Evolutionary conservation across 495 filamentous ascomycete genomes (phyloP), one percentile per base, ranked within the genome.

Genomic region (Neurospora africana): DNA sequence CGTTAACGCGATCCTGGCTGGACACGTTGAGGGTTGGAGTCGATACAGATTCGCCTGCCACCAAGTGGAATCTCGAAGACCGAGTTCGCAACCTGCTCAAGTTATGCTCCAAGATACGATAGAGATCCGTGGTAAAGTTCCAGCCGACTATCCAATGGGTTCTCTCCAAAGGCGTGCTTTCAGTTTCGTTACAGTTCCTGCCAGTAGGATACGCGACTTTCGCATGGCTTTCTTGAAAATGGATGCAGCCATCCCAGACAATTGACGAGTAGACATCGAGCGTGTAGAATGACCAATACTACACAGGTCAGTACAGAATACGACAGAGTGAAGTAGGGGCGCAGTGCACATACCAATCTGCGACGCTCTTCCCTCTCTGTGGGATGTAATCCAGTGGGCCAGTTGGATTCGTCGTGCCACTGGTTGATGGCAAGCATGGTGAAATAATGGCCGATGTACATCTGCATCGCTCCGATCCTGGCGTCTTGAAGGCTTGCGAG

Each of bases 261-360:
- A 85, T 80, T 9, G 81, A 81, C 7, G 82, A 81, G 75, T 83
- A 86, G 44, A 87, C 79, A 68, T 87, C 85, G 5, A 87, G 71
- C 6, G 82, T 83, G 72, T 87, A 87, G 39, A 84, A 85, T 36
- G 85, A 85, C 86, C 86, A 87, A 72, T 86, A 86, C 81, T 85
- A 38, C 17, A 30, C 21, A 41, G 21, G 69, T 76, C 68, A 76
- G 72, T 43, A 70, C 21, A 67, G 41, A 58, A 15, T 69, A 17
- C 39, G 44, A 10, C 5, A 61, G 23, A 30, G 27, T 36, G 35
- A 39, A 36, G 39, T 6, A 8, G 36, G 19, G 41, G 19, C 41
- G 41, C 41, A 44, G 39, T 40, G 35, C 37, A 71, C 82, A 71
- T 79, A 85, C 84, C 69, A 87, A 72, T 77, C 85, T 76, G 69